Conservation (phyloP, 495 filamentous ascomycete genomes). For the Trichocladium antarcticum region DNA sequence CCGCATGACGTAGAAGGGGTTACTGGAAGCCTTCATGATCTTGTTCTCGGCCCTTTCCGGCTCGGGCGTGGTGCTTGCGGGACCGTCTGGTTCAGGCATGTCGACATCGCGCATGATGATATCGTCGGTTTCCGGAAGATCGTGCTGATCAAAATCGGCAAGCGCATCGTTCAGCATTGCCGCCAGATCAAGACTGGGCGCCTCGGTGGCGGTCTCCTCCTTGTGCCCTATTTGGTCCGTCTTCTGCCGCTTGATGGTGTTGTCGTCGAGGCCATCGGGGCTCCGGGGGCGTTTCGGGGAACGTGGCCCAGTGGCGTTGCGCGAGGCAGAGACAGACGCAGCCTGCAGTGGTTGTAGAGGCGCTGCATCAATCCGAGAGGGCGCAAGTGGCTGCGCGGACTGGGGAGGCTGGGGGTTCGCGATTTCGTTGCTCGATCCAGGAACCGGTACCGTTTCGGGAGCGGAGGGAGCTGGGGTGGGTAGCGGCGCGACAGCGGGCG, state of each 20-base stretch:
- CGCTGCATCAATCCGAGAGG: background rate
- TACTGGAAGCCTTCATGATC: conserved; percentile 25
- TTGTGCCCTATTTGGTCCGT: conserved; percentile 15
- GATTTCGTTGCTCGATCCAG: background rate
- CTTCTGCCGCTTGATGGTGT: conserved; percentile 28
- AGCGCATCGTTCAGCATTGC: conserved; percentile 22
- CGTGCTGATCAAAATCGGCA: conserved; percentile 13
- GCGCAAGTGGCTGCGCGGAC: background rate
- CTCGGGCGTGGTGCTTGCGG: conserved; percentile 7
- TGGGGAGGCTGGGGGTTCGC: background rate
- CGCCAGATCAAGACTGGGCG: conserved; percentile 14
- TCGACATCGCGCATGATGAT: conserved; percentile 20
- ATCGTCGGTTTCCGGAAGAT: background rate
- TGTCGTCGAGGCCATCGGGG: conserved; percentile 19
- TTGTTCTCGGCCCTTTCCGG: conserved; percentile 15
- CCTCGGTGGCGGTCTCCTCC: background rate
- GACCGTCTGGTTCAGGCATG: background rate
- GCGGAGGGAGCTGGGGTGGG: background rate
- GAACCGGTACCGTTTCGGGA: background rate
- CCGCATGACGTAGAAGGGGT: conserved; percentile 24
- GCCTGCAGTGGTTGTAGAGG: background rate
- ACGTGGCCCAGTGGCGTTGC: background rate
- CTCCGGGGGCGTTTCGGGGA: conserved; percentile 27
- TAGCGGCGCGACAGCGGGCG: background rate
- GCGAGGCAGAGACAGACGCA: background rate